These are phyloP conservation scores for Thalassia testudinum DNA, from an alignment of 116 monocot genomes.

Conservation along the genomic window DNA sequence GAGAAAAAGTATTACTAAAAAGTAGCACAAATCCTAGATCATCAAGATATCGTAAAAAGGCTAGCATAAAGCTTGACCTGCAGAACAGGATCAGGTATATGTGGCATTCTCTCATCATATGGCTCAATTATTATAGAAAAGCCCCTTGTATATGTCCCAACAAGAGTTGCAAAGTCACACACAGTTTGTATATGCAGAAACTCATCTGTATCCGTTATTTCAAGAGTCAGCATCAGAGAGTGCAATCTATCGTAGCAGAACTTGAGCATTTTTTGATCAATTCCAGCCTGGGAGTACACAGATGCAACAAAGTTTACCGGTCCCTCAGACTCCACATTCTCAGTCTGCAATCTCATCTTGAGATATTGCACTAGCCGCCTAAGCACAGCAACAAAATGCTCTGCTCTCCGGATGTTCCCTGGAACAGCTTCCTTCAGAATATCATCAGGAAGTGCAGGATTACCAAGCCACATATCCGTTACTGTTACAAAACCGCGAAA, in stretches of 20 bases:
- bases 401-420: conserved; percentile 86
- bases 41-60: not conserved
- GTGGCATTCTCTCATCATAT: conserved; percentile 95
- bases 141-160: conserved; percentile 81
- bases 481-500: conserved; percentile 19
- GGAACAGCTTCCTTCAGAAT: conserved; percentile 96
- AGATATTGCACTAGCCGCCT: conserved; percentile 80
- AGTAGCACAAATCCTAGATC: too few species aligned
- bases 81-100: conserved; percentile 84
- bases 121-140: conserved; percentile 98
- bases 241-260: conserved; percentile 89
- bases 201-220: conserved; percentile 91
- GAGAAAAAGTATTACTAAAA: too few species aligned
- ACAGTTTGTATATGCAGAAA: conserved; percentile 89
- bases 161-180: conserved; percentile 93
- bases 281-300: conserved; percentile 72
- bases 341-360: conserved; percentile 72
- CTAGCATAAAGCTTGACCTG: conserved; percentile 38
- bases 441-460: conserved; percentile 81
- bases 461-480: conserved; percentile 81
- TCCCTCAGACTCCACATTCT: conserved; percentile 83
- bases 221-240: conserved; percentile 86
- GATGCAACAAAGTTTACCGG: conserved; percentile 76
- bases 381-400: conserved; percentile 82
- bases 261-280: conserved; percentile 95